Conservation (phyloP, 345 rosid genomes). For the Sisymbrium irio region DNA sequence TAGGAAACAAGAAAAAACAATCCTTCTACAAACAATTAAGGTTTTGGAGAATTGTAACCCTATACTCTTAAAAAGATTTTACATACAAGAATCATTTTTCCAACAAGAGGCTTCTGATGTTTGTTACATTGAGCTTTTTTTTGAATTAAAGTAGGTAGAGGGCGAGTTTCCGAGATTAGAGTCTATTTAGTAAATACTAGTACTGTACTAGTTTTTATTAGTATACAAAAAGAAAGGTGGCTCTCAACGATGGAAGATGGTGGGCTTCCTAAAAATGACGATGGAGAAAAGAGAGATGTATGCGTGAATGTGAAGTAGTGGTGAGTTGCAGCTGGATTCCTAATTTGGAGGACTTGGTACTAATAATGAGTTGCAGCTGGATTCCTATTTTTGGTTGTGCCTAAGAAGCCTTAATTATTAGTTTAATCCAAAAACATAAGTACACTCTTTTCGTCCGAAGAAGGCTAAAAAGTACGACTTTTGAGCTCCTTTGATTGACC, state of each 20-base stretch:
- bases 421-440: conserved; percentile 24
- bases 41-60: too few species aligned
- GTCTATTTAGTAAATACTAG: too few species aligned
- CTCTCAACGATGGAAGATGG: conserved; percentile 21
- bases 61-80: too few species aligned
- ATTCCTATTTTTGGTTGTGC: conserved; percentile 6
- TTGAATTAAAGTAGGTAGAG: too few species aligned
- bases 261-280: conserved; percentile 8
- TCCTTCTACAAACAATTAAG: too few species aligned
- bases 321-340: conserved; percentile 39
- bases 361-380: conserved; percentile 33
- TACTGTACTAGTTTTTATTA: too few species aligned
- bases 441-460: conserved; percentile 27
- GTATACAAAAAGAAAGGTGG: too few species aligned
- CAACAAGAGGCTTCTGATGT: too few species aligned
- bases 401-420: conserved; percentile 15
- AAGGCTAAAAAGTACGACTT: not conserved
- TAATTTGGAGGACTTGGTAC: not conserved
- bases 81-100: too few species aligned
- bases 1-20: too few species aligned
- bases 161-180: too few species aligned
- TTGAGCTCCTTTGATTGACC: conserved; percentile 14
- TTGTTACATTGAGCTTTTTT: too few species aligned
- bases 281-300: conserved; percentile 12
- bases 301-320: conserved; percentile 16